These are phyloP conservation scores for Aspergillus uvarum DNA, from an alignment of 2,329 filamentous ascomycete genomes.

Conservation along the genomic window DNA sequence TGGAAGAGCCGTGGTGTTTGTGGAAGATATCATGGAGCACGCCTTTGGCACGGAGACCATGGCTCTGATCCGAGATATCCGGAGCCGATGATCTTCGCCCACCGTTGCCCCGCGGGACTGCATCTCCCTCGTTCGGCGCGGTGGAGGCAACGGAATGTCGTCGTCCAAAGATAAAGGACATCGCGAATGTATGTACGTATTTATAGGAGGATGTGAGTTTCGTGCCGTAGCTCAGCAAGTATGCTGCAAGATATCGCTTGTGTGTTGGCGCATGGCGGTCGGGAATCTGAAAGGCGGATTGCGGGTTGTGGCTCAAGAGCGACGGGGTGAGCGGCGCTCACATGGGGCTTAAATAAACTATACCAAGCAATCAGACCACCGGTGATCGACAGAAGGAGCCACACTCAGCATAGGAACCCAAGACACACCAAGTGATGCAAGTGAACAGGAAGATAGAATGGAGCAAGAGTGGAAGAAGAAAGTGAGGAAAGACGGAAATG, in stretches of 20 bases:
- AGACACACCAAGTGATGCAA: background rate
- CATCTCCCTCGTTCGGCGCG: conserved; percentile 12
- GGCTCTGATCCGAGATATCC: conserved; percentile 9
- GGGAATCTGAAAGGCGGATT: background rate
- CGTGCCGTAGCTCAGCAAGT: background rate
- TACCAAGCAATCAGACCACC: background rate
- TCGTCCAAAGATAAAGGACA: conserved; percentile 31
- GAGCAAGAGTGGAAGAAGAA: background rate
- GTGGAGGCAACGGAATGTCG: conserved; percentile 27
- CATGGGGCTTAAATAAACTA: background rate
- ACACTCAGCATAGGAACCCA: too few relatives aligned
- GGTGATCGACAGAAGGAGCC: too few relatives aligned
- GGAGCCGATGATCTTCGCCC: conserved; percentile 13
- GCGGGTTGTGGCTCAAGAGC: background rate
- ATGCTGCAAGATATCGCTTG: background rate
- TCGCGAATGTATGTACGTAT: conserved; percentile 2
- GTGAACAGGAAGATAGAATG: background rate
- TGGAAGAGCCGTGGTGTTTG: conserved; percentile 17
- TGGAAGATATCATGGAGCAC: conserved; percentile 27
- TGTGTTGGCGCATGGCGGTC: background rate
- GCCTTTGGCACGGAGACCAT: conserved; percentile 7
- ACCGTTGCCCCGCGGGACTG: background rate
- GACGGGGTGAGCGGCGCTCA: background rate
- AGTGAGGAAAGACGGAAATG: background rate
- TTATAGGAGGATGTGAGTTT: background rate